These are phyloP conservation scores for Agaricus bisporus DNA, from an alignment of 768 basidiomycete species.

Conservation along the genomic window DNA sequence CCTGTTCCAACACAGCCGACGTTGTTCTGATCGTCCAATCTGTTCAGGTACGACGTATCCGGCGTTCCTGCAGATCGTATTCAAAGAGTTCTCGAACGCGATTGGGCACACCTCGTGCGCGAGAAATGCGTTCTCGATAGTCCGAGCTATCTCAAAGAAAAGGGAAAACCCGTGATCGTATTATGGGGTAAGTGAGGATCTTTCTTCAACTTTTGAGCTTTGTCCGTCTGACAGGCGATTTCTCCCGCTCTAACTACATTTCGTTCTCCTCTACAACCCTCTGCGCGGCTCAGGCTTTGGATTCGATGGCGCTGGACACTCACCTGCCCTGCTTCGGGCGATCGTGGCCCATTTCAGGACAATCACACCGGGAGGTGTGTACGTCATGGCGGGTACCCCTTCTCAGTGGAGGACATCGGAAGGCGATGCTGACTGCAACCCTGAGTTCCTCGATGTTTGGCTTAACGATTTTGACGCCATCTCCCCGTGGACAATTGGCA, in stretches of 20 bases:
- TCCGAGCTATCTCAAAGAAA: constrained; percentile 68
- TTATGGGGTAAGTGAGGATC: constrained; percentile 51
- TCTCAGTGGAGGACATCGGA: constrained; percentile 70
- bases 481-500: constrained; percentile 79
- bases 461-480: constrained; percentile 75
- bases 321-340: constrained; percentile 49
- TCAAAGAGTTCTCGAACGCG: constrained; percentile 58
- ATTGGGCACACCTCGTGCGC: constrained; percentile 68
- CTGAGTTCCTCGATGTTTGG: constrained; percentile 63
- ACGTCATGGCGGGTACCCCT: constrained; percentile 66
- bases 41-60: constrained; percentile 75
- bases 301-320: constrained; percentile 53
- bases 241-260: not conserved
- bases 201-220: not conserved
- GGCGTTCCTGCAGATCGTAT: constrained; percentile 70
- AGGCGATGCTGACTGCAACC: constrained; percentile 65
- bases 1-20: not conserved
- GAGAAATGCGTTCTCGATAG: constrained; percentile 59
- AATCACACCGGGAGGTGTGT: constrained; percentile 66
- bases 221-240: not conserved
- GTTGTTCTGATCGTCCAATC: constrained; percentile 4
- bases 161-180: constrained; percentile 63
- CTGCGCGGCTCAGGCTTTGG: constrained; percentile 51
- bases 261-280: not conserved
- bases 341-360: constrained; percentile 53